A percentile compares a stretch with the other conserved stretches of the same genome.
Conservation (phyloP, 1,139 yeast species). For the Meyerozyma guilliermondii region DNA sequence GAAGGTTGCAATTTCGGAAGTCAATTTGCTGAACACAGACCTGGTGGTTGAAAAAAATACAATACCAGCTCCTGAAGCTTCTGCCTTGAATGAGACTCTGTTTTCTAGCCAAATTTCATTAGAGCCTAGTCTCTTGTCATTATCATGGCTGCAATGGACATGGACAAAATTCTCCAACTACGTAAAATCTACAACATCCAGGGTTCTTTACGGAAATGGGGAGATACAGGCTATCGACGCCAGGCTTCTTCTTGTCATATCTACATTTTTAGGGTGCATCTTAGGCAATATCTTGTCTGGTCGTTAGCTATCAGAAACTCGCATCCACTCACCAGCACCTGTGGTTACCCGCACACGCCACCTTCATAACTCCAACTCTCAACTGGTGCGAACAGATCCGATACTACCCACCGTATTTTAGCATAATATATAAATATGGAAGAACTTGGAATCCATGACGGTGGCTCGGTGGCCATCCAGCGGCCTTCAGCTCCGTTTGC, state of each 20-base stretch:
- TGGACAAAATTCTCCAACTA: neutral
- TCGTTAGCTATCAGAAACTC: neutral
- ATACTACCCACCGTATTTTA: neutral
- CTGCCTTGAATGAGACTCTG: no score
- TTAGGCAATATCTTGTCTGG: neutral
- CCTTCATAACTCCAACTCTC: slow-evolving; percentile 5
- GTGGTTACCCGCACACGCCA: slow-evolving; percentile 8
- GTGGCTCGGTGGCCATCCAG: neutral
- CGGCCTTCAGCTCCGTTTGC: slow-evolving; percentile 8
- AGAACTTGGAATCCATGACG: slow-evolving; percentile 23
- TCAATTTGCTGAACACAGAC: neutral
- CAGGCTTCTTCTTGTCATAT: neutral
- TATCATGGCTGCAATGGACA: neutral
- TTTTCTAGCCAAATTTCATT: no score
- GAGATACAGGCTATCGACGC: neutral
- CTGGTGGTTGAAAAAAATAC: neutral
- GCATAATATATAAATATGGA: slow-evolving; percentile 15
- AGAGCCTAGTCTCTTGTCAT: neutral
- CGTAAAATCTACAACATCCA: neutral
- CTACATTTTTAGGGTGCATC: neutral
- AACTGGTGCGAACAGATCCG: slow-evolving; percentile 1
- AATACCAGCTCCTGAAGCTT: neutral
- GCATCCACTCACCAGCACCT: neutral
- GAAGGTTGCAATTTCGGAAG: slow-evolving; percentile 15
- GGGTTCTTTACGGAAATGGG: neutral